Percentiles rank a stretch among this genome's conserved stretches.
These are phyloP conservation scores for Trichoderma pleuroti DNA, from an alignment of 2,329 filamentous ascomycete genomes.

Conservation along the genomic window DNA sequence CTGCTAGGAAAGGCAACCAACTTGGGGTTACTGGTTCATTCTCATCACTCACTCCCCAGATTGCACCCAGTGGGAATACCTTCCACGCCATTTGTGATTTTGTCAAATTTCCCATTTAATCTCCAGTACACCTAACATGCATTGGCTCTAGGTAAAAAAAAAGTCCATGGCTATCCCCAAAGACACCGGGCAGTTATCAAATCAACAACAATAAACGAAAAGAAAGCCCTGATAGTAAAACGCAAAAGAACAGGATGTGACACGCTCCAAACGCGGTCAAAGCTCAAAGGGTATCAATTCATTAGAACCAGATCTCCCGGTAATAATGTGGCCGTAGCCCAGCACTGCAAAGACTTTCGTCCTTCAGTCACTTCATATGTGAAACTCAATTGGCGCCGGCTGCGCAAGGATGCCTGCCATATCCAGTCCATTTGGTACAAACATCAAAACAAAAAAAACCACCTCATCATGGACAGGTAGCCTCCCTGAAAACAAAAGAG, in stretches of 20 bases:
- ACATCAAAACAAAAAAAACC: not conserved
- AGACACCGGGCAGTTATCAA: not conserved
- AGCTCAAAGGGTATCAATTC: conserved; percentile 16
- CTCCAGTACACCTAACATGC: conserved; percentile 15
- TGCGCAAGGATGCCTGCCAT: conserved; percentile 1
- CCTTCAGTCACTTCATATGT: not conserved
- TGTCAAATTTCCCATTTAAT: not conserved
- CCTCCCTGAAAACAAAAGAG: not conserved
- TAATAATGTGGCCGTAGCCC: not conserved
- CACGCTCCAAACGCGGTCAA: conserved; percentile 1
- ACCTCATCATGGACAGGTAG: not conserved
- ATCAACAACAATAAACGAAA: not conserved
- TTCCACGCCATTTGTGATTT: not conserved
- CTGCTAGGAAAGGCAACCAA: not conserved
- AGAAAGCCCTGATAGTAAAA: not conserved
- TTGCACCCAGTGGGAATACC: not conserved
- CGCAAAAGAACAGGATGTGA: not conserved
- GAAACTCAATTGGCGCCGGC: not conserved
- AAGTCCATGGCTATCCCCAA: not conserved
- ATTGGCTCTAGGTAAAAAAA: conserved; percentile 10
- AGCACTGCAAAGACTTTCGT: not conserved
- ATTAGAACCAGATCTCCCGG: not conserved
- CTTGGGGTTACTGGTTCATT: not conserved
- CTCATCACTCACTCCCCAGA: not conserved
- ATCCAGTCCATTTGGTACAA: conserved; percentile 12